These are phyloP conservation scores for Stagonosporopsis cucurbitacearum DNA, from an alignment of 2,329 filamentous ascomycete genomes.

Conservation along the genomic window DNA sequence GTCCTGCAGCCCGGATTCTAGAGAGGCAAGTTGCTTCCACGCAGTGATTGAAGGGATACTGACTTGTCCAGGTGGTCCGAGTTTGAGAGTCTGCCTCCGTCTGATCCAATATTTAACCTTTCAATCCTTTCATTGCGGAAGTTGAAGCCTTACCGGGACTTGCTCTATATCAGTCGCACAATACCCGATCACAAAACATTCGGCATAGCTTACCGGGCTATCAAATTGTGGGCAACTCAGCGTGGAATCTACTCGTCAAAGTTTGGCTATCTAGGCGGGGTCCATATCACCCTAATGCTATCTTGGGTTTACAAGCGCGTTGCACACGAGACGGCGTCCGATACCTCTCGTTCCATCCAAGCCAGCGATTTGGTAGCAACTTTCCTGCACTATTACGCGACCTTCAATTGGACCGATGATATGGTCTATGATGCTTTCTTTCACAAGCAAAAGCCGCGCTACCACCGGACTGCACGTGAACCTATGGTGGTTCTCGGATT, in stretches of 20 bases:
- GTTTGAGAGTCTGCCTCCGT: conserved; percentile 53
- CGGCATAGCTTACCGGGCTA: conserved; percentile 63
- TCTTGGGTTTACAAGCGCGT: conserved; percentile 64
- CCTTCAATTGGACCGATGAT: conserved; percentile 64
- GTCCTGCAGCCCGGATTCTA: conserved; percentile 62
- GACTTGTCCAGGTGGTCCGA: conserved; percentile 45
- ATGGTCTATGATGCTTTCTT: conserved; percentile 68
- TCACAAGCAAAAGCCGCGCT: conserved; percentile 48
- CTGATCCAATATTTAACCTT: conserved; percentile 63
- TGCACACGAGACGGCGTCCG: conserved; percentile 21
- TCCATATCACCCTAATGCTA: conserved; percentile 69
- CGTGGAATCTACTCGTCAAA: conserved; percentile 69
- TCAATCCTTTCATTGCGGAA: conserved; percentile 64
- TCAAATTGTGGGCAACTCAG: conserved; percentile 67
- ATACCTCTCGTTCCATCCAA: conserved; percentile 45
- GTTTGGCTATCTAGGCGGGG: conserved; percentile 70
- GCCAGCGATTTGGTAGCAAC: conserved; percentile 61
- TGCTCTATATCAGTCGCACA: conserved; percentile 65
- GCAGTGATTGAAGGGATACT: neutral
- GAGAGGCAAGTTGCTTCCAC: conserved; percentile 52
- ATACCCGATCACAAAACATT: conserved; percentile 66
- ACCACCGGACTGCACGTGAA: conserved; percentile 64
- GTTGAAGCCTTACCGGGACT: conserved; percentile 69
- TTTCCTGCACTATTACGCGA: conserved; percentile 69
- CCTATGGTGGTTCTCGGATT: conserved; percentile 69